A percentile compares a stretch with the other conserved stretches of the same genome.
Conservation (phyloP, 2,329 filamentous ascomycete genomes). For the Sporothrix inflata region DNA sequence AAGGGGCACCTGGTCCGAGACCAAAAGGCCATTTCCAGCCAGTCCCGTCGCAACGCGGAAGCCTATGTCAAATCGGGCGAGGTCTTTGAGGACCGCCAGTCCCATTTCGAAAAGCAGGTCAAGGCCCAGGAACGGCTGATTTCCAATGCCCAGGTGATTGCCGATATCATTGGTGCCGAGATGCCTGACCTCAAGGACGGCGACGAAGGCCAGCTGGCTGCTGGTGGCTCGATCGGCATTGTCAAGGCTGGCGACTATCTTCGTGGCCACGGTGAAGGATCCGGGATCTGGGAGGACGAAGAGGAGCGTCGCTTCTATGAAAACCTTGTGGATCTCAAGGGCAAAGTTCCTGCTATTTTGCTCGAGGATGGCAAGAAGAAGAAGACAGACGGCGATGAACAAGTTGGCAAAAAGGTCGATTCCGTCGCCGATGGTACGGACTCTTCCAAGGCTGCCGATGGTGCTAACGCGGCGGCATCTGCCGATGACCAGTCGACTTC, state of each 20-base stretch:
- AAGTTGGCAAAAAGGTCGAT: constrained; percentile 75
- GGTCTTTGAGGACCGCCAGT: constrained; percentile 95
- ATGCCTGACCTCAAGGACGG: constrained; percentile 93
- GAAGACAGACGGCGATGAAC: constrained; percentile 84
- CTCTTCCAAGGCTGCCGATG: constrained; percentile 53
- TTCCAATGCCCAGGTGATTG: constrained; percentile 86
- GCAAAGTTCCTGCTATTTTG: constrained; percentile 90
- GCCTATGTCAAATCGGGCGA: constrained; percentile 98
- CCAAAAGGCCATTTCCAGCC: constrained; percentile 82
- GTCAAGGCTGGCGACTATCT: constrained; percentile 94
- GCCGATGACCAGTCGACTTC: constrained; percentile 84
- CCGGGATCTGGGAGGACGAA: constrained; percentile 98
- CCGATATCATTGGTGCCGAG: constrained; percentile 83
- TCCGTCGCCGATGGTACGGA: constrained; percentile 39
- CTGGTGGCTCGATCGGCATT: constrained; percentile 82
- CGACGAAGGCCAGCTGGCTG: constrained; percentile 66
- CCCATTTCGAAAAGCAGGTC: constrained; percentile 91
- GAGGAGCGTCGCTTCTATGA: constrained; percentile 98
- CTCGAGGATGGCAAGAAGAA: constrained; percentile 96
- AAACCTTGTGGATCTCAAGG: constrained; percentile 91
- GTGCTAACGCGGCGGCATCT: constrained; percentile 45
- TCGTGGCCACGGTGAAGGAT: constrained; percentile 83
- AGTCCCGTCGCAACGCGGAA: constrained; percentile 93
- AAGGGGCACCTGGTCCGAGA: constrained; percentile 87
- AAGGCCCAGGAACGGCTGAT: constrained; percentile 91